phyloP scores from a whole-genome alignment of 805 yeast genomes.

The Starmerella sp. region DNA sequence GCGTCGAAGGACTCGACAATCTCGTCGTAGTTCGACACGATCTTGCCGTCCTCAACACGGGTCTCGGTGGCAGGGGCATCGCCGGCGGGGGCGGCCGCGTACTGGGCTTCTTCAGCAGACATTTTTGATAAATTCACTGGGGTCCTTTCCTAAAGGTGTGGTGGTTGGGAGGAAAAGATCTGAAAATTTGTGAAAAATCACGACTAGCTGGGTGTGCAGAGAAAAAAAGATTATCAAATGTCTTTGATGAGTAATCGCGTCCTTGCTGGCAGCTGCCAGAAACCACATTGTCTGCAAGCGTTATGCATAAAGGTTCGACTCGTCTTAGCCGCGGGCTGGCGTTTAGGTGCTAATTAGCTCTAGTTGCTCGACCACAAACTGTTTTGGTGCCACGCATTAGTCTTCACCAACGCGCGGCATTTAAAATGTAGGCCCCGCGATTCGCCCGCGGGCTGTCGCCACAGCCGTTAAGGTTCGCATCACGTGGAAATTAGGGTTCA shows the following conservation, averaged over 20 bases:
- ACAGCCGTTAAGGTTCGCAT: not conserved
- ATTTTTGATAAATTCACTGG: slow-evolving; percentile 5
- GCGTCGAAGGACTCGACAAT: slow-evolving; percentile 66
- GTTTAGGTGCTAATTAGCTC: too few species aligned
- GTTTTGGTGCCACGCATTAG: too few species aligned
- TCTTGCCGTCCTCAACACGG: slow-evolving; percentile 38
- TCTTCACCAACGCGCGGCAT: too few species aligned
- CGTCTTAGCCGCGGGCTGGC: too few species aligned
- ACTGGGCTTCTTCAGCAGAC: slow-evolving; percentile 17
- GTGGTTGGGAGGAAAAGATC: slow-evolving; percentile 1
- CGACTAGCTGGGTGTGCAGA: not conserved
- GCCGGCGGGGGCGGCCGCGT: slow-evolving; percentile 2
- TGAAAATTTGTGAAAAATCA: slow-evolving; percentile 13
- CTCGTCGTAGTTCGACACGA: slow-evolving; percentile 94
- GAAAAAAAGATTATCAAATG: slow-evolving; percentile 3
- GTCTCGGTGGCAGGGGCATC: slow-evolving; percentile 2
- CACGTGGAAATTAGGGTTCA: not conserved
- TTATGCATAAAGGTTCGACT: too few species aligned
- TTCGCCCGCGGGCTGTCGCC: too few species aligned
- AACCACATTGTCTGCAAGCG: too few species aligned
- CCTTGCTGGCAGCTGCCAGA: not conserved
- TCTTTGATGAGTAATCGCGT: slow-evolving; percentile 1
- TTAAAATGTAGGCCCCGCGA: too few species aligned
- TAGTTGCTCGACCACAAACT: too few species aligned
- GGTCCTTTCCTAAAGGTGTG: not conserved